Percentiles rank a stretch among this genome's conserved stretches.
Evolutionary conservation across 2,329 filamentous ascomycete genomes (phyloP).

Genomic region (Diaporthe nobilis): DNA sequence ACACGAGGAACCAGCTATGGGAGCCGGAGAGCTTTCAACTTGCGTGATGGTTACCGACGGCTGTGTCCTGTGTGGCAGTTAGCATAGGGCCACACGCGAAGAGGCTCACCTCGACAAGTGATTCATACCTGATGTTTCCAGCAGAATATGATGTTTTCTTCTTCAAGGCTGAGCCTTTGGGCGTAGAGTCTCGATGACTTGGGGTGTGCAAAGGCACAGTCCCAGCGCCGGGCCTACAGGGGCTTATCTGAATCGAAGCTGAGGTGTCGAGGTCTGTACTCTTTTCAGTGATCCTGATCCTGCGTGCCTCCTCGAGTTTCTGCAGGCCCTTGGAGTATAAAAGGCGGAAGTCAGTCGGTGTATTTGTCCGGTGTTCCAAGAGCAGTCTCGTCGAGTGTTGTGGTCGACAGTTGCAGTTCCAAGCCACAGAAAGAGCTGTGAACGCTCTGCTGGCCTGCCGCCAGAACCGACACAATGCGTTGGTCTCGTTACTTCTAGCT

Average conservation of each 20-base stretch:
- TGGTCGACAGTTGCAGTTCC: neutral
- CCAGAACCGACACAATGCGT: neutral
- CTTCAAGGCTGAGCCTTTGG: neutral
- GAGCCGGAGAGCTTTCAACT: neutral
- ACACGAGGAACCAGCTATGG: neutral
- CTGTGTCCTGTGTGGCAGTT: neutral
- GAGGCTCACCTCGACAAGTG: too few relatives aligned
- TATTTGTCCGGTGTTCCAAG: neutral
- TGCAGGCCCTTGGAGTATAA: neutral
- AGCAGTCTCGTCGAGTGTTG: neutral
- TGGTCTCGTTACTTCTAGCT: neutral
- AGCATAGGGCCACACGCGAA: neutral
- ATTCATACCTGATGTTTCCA: neutral
- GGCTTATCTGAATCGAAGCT: neutral
- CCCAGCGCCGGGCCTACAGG: too few relatives aligned
- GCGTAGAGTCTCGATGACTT: neutral
- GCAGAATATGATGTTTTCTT: neutral
- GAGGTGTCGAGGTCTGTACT: neutral
- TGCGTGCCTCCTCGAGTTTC: neutral
- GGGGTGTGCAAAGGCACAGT: neutral
- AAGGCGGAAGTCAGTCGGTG: neutral
- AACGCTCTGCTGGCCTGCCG: neutral
- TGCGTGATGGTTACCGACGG: neutral
- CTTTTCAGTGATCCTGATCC: neutral
- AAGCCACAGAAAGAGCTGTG: neutral